These are phyloP conservation scores for Kwoniella newhampshirensis DNA, from an alignment of 768 basidiomycete genomes.

Conservation along the genomic window DNA sequence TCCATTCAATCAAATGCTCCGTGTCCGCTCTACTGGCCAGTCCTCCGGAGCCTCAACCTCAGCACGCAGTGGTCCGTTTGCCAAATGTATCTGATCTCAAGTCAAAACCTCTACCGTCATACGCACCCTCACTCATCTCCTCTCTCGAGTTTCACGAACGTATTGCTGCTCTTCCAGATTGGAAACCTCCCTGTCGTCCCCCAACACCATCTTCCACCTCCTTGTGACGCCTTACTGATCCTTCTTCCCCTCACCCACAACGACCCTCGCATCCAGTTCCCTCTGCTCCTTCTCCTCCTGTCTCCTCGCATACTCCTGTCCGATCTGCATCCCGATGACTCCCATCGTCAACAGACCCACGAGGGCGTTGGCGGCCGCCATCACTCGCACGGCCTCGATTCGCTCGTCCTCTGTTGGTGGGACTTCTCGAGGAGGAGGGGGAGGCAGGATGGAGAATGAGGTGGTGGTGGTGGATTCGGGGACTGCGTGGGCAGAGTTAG, in stretches of 20 bases:
- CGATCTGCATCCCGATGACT: slow-evolving; percentile 61
- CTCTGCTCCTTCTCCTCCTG: slow-evolving; percentile 59
- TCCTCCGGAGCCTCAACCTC: no score
- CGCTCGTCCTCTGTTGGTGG: slow-evolving; percentile 62
- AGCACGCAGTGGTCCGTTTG: no score
- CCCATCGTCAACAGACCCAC: slow-evolving; percentile 66
- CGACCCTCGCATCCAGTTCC: slow-evolving; percentile 46
- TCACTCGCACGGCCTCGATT: slow-evolving; percentile 73
- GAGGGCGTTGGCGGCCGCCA: slow-evolving; percentile 84
- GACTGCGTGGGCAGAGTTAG: slow-evolving; percentile 41
- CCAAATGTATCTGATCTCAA: no score
- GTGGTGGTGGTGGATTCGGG: slow-evolving; percentile 39
- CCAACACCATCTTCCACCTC: no score
- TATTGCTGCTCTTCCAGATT: no score
- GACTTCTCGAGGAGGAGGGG: slow-evolving; percentile 40
- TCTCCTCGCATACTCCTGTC: slow-evolving; percentile 78
- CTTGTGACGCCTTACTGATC: slow-evolving; percentile 35
- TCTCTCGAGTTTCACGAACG: no score
- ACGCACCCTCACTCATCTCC: no score
- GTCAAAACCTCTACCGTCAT: no score
- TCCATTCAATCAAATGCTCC: neutral
- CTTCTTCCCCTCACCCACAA: slow-evolving; percentile 36
- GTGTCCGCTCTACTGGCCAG: no score
- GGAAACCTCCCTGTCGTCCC: neutral
- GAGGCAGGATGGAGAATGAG: slow-evolving; percentile 48